Base-by-base conservation (phyloP, 2,329 filamentous ascomycete species). In the Calonectria henricotiae region DNA sequence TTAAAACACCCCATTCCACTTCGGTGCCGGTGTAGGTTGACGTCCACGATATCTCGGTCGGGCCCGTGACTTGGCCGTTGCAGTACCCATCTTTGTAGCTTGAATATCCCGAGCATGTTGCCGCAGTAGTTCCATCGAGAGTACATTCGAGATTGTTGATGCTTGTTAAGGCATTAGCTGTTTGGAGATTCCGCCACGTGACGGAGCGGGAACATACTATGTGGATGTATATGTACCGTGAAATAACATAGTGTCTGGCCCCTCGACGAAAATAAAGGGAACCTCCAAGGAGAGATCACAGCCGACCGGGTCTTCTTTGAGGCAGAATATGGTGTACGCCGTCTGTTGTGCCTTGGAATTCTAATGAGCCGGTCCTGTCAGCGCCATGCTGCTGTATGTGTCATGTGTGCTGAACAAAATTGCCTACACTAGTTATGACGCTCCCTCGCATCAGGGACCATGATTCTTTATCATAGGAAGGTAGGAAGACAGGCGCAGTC, bases 251-350 rank as follows among this genome's bases (percentile, higher is more conserved):
- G 84, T 86, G 43, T 79, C 77, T 13, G 85, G 82, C 0, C 86
- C 85, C 71, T 86, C 84, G 13, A 85, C 82, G 67, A 87, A 81
- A 58, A 85, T 73, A 71, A 87, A 87, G 5, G 86, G 86, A 41
- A 87, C 82, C 51, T 85, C 84, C 15, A 85, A 82, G 7, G 83
- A 83, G 8, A 87, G 78, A 65, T 83, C 82, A 75, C 86, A 87
- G 7, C 79, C 80, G 6, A 79, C 79, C 3, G 82, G 80, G n/a
- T 81, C 80, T 65, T 83, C 77, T 35, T 83, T 80, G 11, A 82
- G 82, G 70, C 86, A 87, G 74, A 87, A 87, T 46, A 87, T 84
- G 67, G 85, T 87, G 71, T 86, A 87, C 27, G 84, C 83, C 17
- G 86, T 87, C 69, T 82, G 74, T 67, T 73, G 76, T 6, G 77